Evolutionary conservation across 2,329 filamentous ascomycete species (phyloP), one percentile per base, ranked within the genome.

Genomic region (Colletotrichum chlorophyti): DNA sequence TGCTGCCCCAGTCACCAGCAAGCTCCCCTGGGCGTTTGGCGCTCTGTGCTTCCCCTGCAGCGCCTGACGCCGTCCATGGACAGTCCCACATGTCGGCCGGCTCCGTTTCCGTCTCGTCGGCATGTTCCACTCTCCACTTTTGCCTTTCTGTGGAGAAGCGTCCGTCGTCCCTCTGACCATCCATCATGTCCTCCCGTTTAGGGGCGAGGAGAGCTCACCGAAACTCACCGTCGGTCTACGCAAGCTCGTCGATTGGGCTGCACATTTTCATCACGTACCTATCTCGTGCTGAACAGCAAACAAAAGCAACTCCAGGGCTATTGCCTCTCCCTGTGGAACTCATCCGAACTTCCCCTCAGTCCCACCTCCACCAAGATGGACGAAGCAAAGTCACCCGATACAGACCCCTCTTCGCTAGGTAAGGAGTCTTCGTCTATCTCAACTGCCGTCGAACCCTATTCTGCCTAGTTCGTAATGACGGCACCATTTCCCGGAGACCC

Each of bases 71-170:
- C 50, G 49, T 23, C 23, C 38, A n/a, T 3, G 21, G 45, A 32
- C 42, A 24, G 50, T 37, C 37, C 37, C 51, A 55, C 51, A n/a
- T 45, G 32, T 60, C 57, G 57, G 57, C 57, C 51, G 57, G 57
- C 57, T 60, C 57, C 57, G 57, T 40, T 35, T 31, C 43, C 51
- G 17, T 34, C 4, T 27, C 35, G 31, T 55, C 57, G 57, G 57
- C 41, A 54, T 37, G 37, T 59, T 50, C 57, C 57, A 59, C 55
- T 29, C 23, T 27, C 23, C 31, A 15, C 17, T 19, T 17, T 17
- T 38, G 17, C 17, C 21, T 14, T 19, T 17, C 35, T 38, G 11
- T 38, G n/a, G 14, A 38, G 35, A n/a, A 4, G 12, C 35, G 35
- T 11, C 14, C 14, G 21, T 32, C 21, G 15, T 17, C 10, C 40